A percentile compares a stretch with the other conserved stretches of the same genome.
Conservation (phyloP, 2,329 filamentous ascomycete species). For the Mycosphaerella arachidis region DNA sequence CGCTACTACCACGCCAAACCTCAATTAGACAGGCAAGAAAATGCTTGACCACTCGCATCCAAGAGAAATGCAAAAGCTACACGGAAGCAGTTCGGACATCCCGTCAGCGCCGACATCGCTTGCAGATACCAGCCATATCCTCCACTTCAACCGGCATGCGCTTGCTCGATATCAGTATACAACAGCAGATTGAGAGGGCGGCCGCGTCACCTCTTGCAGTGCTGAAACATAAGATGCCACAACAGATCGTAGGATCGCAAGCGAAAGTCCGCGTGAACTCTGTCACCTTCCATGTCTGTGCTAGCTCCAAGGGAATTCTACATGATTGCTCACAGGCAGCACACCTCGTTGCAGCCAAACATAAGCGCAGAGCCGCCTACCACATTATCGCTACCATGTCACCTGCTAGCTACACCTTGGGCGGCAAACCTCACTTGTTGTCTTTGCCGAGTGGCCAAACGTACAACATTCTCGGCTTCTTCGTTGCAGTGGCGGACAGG, state of each 20-base stretch:
- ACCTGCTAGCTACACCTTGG: background rate
- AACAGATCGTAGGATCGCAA: background rate
- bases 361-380: constrained; percentile 3
- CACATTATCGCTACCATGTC: background rate
- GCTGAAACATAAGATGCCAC: background rate
- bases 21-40: background rate
- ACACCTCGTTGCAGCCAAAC: background rate
- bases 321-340: background rate
- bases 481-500: background rate
- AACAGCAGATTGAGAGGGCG: background rate
- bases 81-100: background rate
- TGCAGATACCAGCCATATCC: background rate
- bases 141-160: background rate
- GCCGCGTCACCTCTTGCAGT: background rate
- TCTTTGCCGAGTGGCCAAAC: background rate
- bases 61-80: background rate
- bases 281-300: background rate
- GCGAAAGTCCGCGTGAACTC: background rate
- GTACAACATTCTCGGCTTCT: background rate
- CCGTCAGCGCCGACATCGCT: background rate
- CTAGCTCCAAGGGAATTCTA: background rate
- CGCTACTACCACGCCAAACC: background rate
- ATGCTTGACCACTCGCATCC: background rate
- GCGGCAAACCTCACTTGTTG: background rate
- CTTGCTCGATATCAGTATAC: background rate